These are phyloP conservation scores for Botrytis hyacinthi DNA, from an alignment of 2,329 filamentous ascomycete genomes.

Conservation along the genomic window DNA sequence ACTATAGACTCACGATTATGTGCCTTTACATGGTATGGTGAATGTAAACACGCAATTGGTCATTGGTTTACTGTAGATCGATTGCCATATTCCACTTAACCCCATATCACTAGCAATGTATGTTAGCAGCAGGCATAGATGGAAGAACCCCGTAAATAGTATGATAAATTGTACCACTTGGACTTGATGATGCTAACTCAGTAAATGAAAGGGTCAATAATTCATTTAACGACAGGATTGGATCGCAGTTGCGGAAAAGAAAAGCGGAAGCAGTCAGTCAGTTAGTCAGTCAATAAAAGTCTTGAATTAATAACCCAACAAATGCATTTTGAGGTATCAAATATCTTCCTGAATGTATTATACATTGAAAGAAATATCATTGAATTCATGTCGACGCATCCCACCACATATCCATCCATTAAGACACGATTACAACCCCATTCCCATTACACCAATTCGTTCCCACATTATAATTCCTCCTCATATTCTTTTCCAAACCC, in stretches of 20 bases:
- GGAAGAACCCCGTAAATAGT: not conserved
- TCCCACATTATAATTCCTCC: not conserved
- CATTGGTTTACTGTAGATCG: not conserved
- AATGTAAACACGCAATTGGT: not conserved
- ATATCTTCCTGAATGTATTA: not conserved
- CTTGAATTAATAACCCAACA: not conserved
- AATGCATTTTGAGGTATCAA: not conserved
- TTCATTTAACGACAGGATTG: not conserved
- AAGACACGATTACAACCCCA: not conserved
- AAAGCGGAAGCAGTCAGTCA: not conserved
- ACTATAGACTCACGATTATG: not conserved
- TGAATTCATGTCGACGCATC: not conserved
- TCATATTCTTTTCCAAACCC: not conserved
- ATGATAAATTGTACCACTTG: not conserved
- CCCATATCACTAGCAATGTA: not conserved
- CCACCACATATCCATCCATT: not conserved
- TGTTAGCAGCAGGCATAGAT: not conserved
- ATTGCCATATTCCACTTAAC: not conserved
- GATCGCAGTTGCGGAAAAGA: too few species aligned
- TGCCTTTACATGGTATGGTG: not conserved
- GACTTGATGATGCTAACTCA: not conserved
- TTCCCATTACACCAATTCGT: not conserved
- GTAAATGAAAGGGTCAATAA: not conserved
- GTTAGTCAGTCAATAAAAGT: not conserved
- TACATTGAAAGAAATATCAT: not conserved